phyloP scores from a whole-genome alignment of 805 yeast genomes.

The Wickerhamiella azymoides region DNA sequence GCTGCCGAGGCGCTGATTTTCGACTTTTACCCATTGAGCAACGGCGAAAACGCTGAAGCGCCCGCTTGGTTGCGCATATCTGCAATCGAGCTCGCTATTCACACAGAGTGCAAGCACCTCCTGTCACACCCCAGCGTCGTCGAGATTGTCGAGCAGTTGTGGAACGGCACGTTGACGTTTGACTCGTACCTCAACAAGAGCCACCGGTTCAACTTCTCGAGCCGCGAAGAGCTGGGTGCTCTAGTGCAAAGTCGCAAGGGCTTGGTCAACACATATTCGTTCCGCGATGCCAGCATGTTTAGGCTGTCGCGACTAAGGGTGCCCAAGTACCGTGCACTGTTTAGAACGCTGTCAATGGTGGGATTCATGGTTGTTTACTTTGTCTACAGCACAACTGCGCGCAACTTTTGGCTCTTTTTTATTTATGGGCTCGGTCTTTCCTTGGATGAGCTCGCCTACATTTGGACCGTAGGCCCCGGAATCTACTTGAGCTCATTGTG shows the following conservation, averaged over 20 bases:
- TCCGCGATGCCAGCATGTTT: constrained; percentile 24
- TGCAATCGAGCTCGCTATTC: constrained; percentile 38
- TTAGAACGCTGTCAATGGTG: constrained; percentile 23
- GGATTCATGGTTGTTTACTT: constrained; percentile 24
- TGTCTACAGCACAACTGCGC: constrained; percentile 16
- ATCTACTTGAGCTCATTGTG: constrained; percentile 38
- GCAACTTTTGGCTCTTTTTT: constrained; percentile 26
- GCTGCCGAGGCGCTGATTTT: constrained; percentile 34
- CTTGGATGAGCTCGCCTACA: constrained; percentile 33
- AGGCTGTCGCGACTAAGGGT: constrained; percentile 28
- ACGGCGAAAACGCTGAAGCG: constrained; percentile 19
- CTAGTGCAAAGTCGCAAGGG: constrained; percentile 23
- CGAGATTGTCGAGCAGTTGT: constrained; percentile 34
- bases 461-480: constrained; percentile 32
- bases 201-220: constrained; percentile 20
- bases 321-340: constrained; percentile 26
- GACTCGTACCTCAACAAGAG: constrained; percentile 27
- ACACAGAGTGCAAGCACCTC: constrained; percentile 39
- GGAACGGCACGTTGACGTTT: constrained; percentile 38
- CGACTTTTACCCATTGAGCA: constrained; percentile 34
- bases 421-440: constrained; percentile 34
- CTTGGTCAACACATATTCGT: constrained; percentile 24
- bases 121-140: constrained; percentile 39
- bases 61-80: constrained; percentile 29
- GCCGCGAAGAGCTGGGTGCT: constrained; percentile 19